Evolutionary conservation across 345 rosid species (phyloP).

Genomic region (Moricandia moricandioides): DNA sequence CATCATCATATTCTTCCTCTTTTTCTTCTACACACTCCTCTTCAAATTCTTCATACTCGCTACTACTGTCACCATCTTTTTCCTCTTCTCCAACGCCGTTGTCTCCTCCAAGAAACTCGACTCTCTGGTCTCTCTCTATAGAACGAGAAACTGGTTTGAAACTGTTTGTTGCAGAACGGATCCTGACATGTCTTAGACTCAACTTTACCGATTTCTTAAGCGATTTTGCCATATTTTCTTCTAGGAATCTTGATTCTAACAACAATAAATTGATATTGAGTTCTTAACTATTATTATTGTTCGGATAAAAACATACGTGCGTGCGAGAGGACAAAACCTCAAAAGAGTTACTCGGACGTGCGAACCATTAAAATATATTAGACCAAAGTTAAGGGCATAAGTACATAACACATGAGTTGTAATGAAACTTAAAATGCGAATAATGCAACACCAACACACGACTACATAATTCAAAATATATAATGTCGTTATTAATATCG

Average conservation of each 20-base stretch:
- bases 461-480: not conserved
- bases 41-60: slow-evolving; percentile 32
- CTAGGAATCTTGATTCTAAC: not conserved
- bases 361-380: slow-evolving; percentile 16
- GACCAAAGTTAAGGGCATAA: not conserved
- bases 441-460: slow-evolving; percentile 25
- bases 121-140: slow-evolving; percentile 43
- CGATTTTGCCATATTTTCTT: slow-evolving; percentile 32
- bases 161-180: slow-evolving; percentile 44
- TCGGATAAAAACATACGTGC: slow-evolving; percentile 13
- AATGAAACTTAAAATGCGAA: not conserved
- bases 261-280: not conserved
- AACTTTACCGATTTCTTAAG: slow-evolving; percentile 45
- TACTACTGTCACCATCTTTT: not conserved
- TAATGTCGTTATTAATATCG: too few relatives aligned
- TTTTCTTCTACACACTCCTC: slow-evolving; percentile 1
- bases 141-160: slow-evolving; percentile 33
- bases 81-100: slow-evolving; percentile 3
- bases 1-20: slow-evolving; percentile 23
- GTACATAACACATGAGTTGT: not conserved
- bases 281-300: slow-evolving; percentile 1
- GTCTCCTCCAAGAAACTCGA: slow-evolving; percentile 45
- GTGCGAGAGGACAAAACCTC: not conserved
- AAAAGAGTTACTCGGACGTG: slow-evolving; percentile 24
- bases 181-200: slow-evolving; percentile 35